Evolutionary conservation across 2,329 filamentous ascomycete genomes (phyloP).

Genomic region (Dactylellina drechsleri): DNA sequence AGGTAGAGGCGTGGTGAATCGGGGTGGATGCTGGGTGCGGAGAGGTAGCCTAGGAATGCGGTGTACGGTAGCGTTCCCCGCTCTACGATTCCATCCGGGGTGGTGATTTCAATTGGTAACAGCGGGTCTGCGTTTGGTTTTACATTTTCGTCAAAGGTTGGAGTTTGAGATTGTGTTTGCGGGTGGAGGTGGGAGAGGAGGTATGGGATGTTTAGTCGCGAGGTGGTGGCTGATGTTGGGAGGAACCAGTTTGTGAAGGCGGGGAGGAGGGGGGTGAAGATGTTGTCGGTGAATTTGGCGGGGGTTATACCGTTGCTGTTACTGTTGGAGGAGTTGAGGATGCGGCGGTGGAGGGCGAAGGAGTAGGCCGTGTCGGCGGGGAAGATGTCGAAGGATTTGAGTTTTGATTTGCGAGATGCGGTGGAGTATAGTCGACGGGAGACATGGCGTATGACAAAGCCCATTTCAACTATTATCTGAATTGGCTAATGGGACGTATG

Average conservation of each 20-base stretch:
- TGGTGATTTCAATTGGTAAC: slow-evolving; percentile 29
- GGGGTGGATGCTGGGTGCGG: slow-evolving; percentile 1
- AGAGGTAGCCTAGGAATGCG: slow-evolving; percentile 24
- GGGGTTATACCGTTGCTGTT: slow-evolving; percentile 1
- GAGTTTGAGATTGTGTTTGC: not conserved
- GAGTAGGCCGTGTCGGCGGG: not conserved
- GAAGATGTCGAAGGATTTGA: slow-evolving; percentile 30
- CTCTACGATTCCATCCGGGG: not conserved
- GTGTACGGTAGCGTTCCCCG: not conserved
- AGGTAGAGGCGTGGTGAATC: slow-evolving; percentile 20
- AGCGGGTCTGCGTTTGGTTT: not conserved
- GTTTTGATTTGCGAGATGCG: not conserved
- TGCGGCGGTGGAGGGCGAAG: slow-evolving; percentile 16
- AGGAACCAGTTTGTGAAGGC: slow-evolving; percentile 41
- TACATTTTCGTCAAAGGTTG: no score
- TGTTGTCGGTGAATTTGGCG: slow-evolving; percentile 17
- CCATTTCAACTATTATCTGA: not conserved
- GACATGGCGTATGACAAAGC: slow-evolving; percentile 11
- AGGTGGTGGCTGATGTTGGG: slow-evolving; percentile 4
- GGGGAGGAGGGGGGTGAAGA: slow-evolving; percentile 21
- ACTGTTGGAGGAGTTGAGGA: no score
- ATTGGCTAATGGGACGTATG: not conserved
- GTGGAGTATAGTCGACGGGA: slow-evolving; percentile 15
- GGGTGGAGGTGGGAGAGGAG: not conserved
- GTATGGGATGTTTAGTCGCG: slow-evolving; percentile 27